phyloP scores from a whole-genome alignment of 1,284 basidiomycete genomes.

The Leccinum griseonigrum region DNA sequence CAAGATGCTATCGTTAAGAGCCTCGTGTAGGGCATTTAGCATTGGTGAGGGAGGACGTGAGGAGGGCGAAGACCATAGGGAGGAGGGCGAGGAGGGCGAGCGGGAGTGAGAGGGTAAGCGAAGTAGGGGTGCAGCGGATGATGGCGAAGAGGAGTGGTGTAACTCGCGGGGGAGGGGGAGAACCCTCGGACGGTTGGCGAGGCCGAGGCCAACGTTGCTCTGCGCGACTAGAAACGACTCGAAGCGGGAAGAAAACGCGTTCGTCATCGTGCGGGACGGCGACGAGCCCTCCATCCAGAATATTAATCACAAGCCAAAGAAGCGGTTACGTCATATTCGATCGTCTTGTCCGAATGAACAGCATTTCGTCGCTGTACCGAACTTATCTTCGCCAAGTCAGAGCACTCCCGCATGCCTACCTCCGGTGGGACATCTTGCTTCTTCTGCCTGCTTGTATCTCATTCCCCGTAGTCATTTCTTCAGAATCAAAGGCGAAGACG shows the following conservation, averaged over 20 bases:
- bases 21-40: constrained; percentile 34
- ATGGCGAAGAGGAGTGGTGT: constrained; percentile 8
- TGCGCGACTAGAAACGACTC: constrained; percentile 8
- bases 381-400: constrained; percentile 32
- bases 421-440: constrained; percentile 20
- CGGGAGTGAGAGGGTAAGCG: constrained; percentile 27
- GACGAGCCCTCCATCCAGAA: constrained; percentile 14
- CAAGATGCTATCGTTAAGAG: constrained; percentile 42
- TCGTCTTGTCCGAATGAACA: constrained; percentile 4
- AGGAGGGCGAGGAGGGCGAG: constrained; percentile 18
- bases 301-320: constrained; percentile 2
- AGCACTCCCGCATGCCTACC: constrained; percentile 28
- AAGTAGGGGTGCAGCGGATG: constrained; percentile 19
- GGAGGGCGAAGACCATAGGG: constrained; percentile 20
- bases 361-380: constrained; percentile 27
- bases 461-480: constrained; percentile 56
- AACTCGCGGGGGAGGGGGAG: constrained; percentile 19
- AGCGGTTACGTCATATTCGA: neutral
- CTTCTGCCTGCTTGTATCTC: neutral
- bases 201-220: neutral
- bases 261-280: constrained; percentile 8
- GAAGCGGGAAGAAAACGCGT: neutral
- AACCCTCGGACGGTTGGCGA: constrained; percentile 6
- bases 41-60: constrained; percentile 34
- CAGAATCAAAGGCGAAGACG: constrained; percentile 57